These are phyloP conservation scores for Rhizomucor pusillus DNA, from an alignment of 371 early-diverging fungal genomes.

Conservation along the genomic window DNA sequence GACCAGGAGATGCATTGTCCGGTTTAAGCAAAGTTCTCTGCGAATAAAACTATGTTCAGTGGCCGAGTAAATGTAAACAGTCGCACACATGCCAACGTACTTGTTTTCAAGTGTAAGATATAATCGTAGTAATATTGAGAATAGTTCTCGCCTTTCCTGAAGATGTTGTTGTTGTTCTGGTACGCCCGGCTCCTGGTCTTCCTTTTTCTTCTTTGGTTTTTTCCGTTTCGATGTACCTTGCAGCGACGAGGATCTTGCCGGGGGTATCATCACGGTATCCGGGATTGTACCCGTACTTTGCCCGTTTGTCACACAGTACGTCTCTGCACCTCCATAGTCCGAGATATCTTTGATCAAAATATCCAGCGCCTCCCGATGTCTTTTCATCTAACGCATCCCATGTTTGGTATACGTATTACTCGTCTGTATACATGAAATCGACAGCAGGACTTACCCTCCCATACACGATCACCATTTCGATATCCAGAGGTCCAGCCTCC, in stretches of 20 bases:
- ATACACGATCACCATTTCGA: slow-evolving; percentile 51
- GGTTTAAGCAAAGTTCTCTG: slow-evolving; percentile 40
- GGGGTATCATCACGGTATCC: slow-evolving; percentile 9
- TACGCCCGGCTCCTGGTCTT: slow-evolving; percentile 3
- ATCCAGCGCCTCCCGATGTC: slow-evolving; percentile 52
- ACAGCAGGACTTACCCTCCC: slow-evolving; percentile 40
- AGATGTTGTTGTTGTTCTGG: slow-evolving; percentile 3
- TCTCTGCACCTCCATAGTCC: slow-evolving; percentile 69
- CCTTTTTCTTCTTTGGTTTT: neutral
- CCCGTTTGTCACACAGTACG: slow-evolving; percentile 59
- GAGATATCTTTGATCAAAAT: slow-evolving; percentile 52
- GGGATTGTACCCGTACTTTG: slow-evolving; percentile 34
- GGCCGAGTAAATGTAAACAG: slow-evolving; percentile 6
- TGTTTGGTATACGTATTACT: too few relatives aligned
- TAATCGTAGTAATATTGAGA: slow-evolving; percentile 37
- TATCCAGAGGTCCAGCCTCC: slow-evolving; percentile 36
- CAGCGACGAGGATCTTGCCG: slow-evolving; percentile 25
- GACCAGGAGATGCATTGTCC: slow-evolving; percentile 56
- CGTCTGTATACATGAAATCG: too few relatives aligned
- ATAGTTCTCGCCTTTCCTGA: slow-evolving; percentile 29
- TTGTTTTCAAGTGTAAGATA: slow-evolving; percentile 37
- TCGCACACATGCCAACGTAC: slow-evolving; percentile 13
- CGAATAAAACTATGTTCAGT: slow-evolving; percentile 13
- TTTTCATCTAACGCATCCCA: slow-evolving; percentile 53
- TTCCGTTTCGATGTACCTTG: slow-evolving; percentile 4